Percentiles rank a stretch among this genome's conserved stretches.
These are phyloP conservation scores for Chytridium lagenaria DNA, from an alignment of 371 early-diverging fungal species.

Conservation along the genomic window DNA sequence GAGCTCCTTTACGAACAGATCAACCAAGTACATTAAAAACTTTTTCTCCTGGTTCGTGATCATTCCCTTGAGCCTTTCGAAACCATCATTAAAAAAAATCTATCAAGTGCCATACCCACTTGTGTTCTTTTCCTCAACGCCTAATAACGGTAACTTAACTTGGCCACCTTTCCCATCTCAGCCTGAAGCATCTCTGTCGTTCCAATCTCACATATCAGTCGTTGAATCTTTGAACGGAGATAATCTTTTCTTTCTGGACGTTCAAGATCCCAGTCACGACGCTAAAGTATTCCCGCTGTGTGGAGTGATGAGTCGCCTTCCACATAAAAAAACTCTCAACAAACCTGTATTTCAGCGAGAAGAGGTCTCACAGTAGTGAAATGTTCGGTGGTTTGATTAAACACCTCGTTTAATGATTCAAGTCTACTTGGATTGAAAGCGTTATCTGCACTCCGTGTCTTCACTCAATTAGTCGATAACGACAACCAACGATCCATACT, in stretches of 20 bases:
- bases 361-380: conserved; percentile 28
- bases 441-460: background rate
- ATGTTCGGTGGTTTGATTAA: conserved; percentile 23
- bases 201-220: conserved; percentile 44
- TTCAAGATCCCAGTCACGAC: conserved; percentile 22
- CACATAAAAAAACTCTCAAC: too few species aligned
- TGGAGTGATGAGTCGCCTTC: too few species aligned
- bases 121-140: conserved; percentile 26
- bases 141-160: conserved; percentile 21
- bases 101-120: background rate
- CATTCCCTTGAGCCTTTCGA: conserved; percentile 24
- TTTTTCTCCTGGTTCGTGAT: conserved; percentile 19
- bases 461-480: too few species aligned
- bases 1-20: conserved; percentile 27
- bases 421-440: background rate
- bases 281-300: conserved; percentile 31
- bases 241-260: conserved; percentile 31
- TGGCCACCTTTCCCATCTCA: conserved; percentile 24
- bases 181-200: conserved; percentile 38
- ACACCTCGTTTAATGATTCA: conserved; percentile 22
- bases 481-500: background rate
- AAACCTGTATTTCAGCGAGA: conserved; percentile 34
- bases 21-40: conserved; percentile 26
- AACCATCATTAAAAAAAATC: background rate
- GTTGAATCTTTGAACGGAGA: conserved; percentile 38